Conservation (phyloP, 306 rosid species). For the Canavalia gladiata region DNA sequence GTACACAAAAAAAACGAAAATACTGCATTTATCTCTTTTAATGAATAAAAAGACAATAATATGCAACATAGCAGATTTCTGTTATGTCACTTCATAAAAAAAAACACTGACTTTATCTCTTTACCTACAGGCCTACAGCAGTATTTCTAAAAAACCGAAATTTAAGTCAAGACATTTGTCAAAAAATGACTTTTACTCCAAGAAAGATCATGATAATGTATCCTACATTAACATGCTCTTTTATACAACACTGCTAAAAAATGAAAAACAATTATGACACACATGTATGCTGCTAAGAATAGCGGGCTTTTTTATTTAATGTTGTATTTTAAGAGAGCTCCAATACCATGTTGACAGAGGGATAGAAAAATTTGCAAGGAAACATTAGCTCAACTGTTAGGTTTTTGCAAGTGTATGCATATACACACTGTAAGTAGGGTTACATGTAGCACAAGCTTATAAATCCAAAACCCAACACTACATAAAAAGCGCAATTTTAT, state of each 20-base stretch:
- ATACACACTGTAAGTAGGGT: not conserved
- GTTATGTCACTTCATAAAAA: slow-evolving; percentile 15
- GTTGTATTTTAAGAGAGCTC: not conserved
- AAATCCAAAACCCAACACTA: slow-evolving; percentile 3
- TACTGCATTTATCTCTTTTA: slow-evolving; percentile 26
- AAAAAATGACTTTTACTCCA: not conserved
- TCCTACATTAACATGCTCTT: not conserved
- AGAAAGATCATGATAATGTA: slow-evolving; percentile 25
- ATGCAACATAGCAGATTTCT: slow-evolving; percentile 2
- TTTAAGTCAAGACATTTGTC: not conserved
- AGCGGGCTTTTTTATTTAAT: not conserved
- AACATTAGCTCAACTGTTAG: slow-evolving; percentile 12
- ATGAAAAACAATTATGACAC: not conserved
- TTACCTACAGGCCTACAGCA: too few relatives aligned
- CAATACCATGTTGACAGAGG: slow-evolving; percentile 13
- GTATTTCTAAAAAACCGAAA: not conserved
- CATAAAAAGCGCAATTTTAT: slow-evolving; percentile 21
- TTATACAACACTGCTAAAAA: not conserved
- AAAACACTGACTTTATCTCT: not conserved
- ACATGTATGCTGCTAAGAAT: not conserved
- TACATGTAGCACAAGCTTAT: not conserved
- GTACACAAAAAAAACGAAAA: not conserved
- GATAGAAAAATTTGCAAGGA: slow-evolving; percentile 13
- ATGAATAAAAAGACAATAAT: slow-evolving; percentile 12
- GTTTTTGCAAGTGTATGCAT: not conserved